phyloP scores from a whole-genome alignment of 176 grass and related monocot genomes.

The Aegilops sharonensis region DNA sequence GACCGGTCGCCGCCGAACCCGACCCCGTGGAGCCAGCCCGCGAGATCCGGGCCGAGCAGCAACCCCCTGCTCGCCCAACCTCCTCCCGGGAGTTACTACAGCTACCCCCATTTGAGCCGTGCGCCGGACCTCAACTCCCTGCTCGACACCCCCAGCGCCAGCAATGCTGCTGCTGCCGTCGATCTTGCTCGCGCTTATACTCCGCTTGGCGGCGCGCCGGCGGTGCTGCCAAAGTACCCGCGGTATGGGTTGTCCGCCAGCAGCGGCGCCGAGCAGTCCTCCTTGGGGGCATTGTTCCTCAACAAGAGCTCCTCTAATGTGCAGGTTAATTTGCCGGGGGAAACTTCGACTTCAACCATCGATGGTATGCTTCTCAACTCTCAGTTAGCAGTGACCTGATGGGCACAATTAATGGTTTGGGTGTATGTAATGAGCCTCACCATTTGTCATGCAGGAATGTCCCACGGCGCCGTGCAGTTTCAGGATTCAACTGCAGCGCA shows the following conservation, averaged over 20 bases:
- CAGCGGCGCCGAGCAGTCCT: conserved; percentile 36
- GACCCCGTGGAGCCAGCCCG: background rate
- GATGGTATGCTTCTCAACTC: conserved; percentile 29
- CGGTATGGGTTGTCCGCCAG: conserved; percentile 17
- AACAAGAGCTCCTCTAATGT: conserved; percentile 9
- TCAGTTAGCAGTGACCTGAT: background rate
- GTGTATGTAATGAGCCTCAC: background rate
- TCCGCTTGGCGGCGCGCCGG: background rate
- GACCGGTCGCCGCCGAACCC: conserved; percentile 19
- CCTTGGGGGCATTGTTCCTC: conserved; percentile 16
- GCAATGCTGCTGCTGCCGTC: conserved; percentile 32
- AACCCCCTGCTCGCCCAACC: conserved; percentile 47
- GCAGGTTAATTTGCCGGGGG: conserved; percentile 8
- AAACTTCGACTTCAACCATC: conserved; percentile 14
- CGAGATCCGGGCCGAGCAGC: conserved; percentile 21
- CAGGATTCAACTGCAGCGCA: conserved; percentile 30
- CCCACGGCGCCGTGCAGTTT: conserved; percentile 6
- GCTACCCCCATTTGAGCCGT: conserved; percentile 8
- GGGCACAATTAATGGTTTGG: background rate
- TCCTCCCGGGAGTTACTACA: conserved; percentile 28
- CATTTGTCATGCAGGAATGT: conserved; percentile 17
- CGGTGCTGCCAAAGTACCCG: conserved; percentile 36
- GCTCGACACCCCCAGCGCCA: conserved; percentile 17
- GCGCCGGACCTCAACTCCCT: conserved; percentile 38
- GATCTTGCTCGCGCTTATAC: conserved; percentile 25